Conservation (phyloP, 129 eudicot genomes). For the Flaveria brownii region DNA sequence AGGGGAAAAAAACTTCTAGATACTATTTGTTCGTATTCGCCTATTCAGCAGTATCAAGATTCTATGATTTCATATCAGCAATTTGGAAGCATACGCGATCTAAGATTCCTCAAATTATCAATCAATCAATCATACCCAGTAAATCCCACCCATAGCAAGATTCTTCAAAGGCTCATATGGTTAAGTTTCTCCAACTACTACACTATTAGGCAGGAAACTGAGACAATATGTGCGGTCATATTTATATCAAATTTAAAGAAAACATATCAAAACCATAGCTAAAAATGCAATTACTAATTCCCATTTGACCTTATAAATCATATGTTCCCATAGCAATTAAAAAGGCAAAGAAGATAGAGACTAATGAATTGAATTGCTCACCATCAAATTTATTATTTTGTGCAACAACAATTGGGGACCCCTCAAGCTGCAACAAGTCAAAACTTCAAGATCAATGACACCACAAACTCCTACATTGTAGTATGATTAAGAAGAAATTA, state of each 20-base stretch:
- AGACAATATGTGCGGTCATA: neutral
- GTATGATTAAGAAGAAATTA: neutral
- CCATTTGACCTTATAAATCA: constrained; percentile 4
- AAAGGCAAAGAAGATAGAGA: constrained; percentile 16
- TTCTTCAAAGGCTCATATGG: neutral
- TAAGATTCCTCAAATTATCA: neutral
- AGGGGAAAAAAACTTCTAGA: neutral
- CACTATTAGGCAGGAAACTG: neutral
- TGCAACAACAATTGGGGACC: constrained; percentile 89
- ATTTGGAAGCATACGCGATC: neutral
- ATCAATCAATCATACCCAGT: no score
- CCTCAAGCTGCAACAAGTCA: constrained; percentile 70
- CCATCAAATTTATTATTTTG: constrained; percentile 96
- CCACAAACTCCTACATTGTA: constrained; percentile 3
- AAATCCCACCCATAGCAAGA: neutral
- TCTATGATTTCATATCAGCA: neutral
- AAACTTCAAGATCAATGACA: constrained; percentile 9
- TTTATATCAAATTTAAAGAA: neutral
- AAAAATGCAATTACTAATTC: neutral
- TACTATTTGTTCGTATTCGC: constrained; percentile 3
- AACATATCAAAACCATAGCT: neutral
- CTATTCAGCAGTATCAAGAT: constrained; percentile 10
- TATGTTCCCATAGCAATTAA: neutral
- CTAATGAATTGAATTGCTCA: constrained; percentile 34
- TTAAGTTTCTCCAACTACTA: neutral